phyloP scores from a whole-genome alignment of 2,329 filamentous ascomycete species.

The Elsinoe australis region DNA sequence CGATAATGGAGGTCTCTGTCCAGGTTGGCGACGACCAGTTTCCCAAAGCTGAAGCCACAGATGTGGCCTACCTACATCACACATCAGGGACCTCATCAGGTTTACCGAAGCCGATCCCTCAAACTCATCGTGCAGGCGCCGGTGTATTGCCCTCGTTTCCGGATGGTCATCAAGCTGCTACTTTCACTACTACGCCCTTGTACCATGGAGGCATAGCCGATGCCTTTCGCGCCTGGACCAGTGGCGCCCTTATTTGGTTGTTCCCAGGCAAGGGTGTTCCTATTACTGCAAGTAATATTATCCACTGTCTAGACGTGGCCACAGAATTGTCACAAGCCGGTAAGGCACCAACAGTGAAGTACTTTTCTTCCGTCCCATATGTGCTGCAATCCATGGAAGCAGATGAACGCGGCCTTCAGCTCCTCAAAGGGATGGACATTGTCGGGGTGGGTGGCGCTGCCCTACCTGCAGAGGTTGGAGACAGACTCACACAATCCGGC shows the following conservation, averaged over 20 bases:
- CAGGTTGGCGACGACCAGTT: constrained; percentile 1
- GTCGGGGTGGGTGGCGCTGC: constrained; percentile 59
- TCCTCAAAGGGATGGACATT: constrained; percentile 48
- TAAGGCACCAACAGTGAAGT: constrained; percentile 37
- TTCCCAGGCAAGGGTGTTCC: constrained; percentile 52
- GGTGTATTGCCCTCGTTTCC: constrained; percentile 47
- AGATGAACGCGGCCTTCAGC: constrained; percentile 35
- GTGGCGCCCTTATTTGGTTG: constrained; percentile 52
- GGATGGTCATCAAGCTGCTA: constrained; percentile 35
- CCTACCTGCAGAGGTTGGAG: constrained; percentile 46
- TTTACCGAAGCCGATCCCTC: constrained; percentile 54
- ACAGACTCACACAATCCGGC: constrained; percentile 43
- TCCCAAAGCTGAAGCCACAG: constrained; percentile 25
- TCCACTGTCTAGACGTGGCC: constrained; percentile 40
- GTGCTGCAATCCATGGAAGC: constrained; percentile 48
- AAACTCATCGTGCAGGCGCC: constrained; percentile 49
- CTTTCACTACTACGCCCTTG: constrained; percentile 58
- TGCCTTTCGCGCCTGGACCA: constrained; percentile 55
- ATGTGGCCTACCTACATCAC: constrained; percentile 53
- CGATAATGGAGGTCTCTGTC: constrained; percentile 6
- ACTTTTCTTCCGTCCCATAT: constrained; percentile 57
- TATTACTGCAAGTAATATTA: constrained; percentile 50
- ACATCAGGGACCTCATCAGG: constrained; percentile 60
- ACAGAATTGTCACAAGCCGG: constrained; percentile 21
- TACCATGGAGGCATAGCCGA: constrained; percentile 61